Evolutionary conservation across 169 alveolate species (phyloP), one percentile per base, ranked within the genome.

Genomic region (Eimeria necatrix): DNA sequence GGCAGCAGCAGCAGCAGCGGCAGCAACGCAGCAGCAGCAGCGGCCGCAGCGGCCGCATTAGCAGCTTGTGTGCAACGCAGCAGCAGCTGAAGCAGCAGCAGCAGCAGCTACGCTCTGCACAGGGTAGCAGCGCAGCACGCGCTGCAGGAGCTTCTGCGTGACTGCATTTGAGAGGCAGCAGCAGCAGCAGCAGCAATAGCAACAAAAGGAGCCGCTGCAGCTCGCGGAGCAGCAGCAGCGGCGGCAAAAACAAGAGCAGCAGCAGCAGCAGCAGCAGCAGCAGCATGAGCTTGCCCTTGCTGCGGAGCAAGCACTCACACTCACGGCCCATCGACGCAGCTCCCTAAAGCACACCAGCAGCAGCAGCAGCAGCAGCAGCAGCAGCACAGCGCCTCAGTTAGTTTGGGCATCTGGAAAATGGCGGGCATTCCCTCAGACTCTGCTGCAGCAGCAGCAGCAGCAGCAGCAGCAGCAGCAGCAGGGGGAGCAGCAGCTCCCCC

Each of bases 321-420:
- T 6, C 78, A 8, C 46, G 24, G 78, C 46, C 24, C 10, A 20
- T 8, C n/a, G 20, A 6, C 46, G 12, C 24, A 68, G 10, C 78
- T 7, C 78, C 78, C n/a, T 6, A 9, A 68, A 68, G 8, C 8
- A 22, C 78, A 68, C 10, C 78, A 68, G n/a, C 78, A 68, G n/a
- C 41, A 68, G 78, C 78, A 68, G 78, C 78, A 68, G 78, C 78
- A 68, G 78, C 24, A 68, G n/a, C 78, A 14, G n/a, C 78, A 68
- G 78, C 78, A 22, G 32, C 78, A 20, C 46, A 22, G 78, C 46
- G 24, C 10, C 78, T 9, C 41, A 10, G 24, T 8, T 20, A 22
- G n/a, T 20, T 6, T 9, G 24, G 7, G 78, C 78, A 18, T 22
- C 8, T 9, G 7, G 76, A 64, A 64, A n/a, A 64, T 64, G 76